Evolutionary conservation across 2,329 filamentous ascomycete species (phyloP).

Genomic region (Neopestalotiopsis rosae): DNA sequence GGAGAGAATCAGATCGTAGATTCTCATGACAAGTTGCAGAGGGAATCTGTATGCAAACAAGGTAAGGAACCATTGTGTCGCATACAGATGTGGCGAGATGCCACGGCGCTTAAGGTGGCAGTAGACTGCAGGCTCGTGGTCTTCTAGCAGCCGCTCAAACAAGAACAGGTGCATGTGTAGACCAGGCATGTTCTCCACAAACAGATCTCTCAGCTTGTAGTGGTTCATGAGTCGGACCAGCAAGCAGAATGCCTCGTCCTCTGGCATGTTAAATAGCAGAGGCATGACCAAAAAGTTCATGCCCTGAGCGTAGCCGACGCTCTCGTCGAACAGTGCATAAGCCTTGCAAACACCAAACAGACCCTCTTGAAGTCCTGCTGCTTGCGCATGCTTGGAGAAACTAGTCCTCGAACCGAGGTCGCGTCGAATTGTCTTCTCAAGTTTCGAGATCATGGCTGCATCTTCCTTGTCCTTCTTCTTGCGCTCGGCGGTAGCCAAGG

Average conservation of each 20-base stretch:
- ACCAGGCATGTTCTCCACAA: constrained; percentile 94
- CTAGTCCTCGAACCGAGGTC: constrained; percentile 93
- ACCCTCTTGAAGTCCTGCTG: constrained; percentile 89
- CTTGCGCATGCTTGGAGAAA: constrained; percentile 94
- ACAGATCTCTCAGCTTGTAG: constrained; percentile 90
- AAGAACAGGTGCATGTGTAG: constrained; percentile 93
- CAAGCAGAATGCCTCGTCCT: constrained; percentile 94
- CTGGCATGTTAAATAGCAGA: constrained; percentile 95
- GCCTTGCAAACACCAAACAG: constrained; percentile 97
- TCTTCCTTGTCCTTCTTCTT: constrained; percentile 84
- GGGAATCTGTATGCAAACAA: constrained; percentile 99
- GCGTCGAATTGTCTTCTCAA: constrained; percentile 90
- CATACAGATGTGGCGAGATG: constrained; percentile 91
- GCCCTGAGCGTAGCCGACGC: constrained; percentile 94
- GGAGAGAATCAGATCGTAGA: constrained; percentile 93
- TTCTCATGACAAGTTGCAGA: constrained; percentile 90
- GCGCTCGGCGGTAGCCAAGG: constrained; percentile 67
- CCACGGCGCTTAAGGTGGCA: constrained; percentile 89
- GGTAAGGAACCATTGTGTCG: constrained; percentile 98
- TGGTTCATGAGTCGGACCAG: constrained; percentile 96
- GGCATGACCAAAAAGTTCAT: constrained; percentile 99
- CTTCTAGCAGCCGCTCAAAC: constrained; percentile 92
- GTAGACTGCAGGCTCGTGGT: constrained; percentile 91
- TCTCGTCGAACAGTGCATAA: constrained; percentile 93
- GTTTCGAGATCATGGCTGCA: constrained; percentile 71